Percentiles rank a stretch among this genome's conserved stretches.
Evolutionary conservation across 352 stramenopile genomes (phyloP).

Genomic region (Chrysophaeum taylorii): DNA sequence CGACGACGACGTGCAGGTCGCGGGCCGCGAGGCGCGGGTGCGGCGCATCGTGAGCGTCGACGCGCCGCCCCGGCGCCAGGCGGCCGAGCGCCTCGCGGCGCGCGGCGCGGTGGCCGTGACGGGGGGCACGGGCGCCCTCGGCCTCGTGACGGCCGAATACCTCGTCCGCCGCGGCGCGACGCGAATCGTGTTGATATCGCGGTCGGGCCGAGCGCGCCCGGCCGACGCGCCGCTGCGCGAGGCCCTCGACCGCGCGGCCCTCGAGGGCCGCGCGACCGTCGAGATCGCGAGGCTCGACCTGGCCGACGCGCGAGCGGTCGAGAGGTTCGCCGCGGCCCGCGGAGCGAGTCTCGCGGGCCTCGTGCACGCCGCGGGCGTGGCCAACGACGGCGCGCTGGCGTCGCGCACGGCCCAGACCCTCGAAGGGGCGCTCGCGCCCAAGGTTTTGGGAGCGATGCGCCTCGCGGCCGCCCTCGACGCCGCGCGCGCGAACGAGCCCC

Average conservation of each 20-base stretch:
- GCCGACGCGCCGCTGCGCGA: neutral
- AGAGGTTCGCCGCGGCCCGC: neutral
- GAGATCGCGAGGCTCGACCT: neutral
- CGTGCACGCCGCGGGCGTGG: slow-evolving; percentile 20
- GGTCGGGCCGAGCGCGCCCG: neutral
- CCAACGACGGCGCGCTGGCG: neutral
- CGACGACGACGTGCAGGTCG: neutral
- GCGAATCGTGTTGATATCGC: slow-evolving; percentile 13
- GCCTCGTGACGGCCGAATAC: neutral
- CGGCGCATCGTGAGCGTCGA: neutral
- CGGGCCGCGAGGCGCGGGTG: neutral
- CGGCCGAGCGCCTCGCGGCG: neutral
- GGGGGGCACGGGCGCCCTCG: slow-evolving; percentile 10
- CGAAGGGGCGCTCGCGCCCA: neutral
- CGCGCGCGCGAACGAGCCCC: neutral
- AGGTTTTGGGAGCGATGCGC: neutral
- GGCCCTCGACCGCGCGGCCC: neutral
- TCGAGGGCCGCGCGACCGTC: neutral
- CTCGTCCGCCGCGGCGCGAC: neutral
- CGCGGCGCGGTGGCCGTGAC: neutral
- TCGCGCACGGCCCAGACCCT: neutral
- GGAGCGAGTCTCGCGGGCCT: neutral
- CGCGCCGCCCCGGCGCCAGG: neutral
- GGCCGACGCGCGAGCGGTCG: neutral
- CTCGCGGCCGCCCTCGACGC: neutral